Evolutionary conservation across 1,284 basidiomycete genomes (phyloP), one percentile per base, ranked within the genome.

Genomic region (Apiotrichum brassicae): DNA sequence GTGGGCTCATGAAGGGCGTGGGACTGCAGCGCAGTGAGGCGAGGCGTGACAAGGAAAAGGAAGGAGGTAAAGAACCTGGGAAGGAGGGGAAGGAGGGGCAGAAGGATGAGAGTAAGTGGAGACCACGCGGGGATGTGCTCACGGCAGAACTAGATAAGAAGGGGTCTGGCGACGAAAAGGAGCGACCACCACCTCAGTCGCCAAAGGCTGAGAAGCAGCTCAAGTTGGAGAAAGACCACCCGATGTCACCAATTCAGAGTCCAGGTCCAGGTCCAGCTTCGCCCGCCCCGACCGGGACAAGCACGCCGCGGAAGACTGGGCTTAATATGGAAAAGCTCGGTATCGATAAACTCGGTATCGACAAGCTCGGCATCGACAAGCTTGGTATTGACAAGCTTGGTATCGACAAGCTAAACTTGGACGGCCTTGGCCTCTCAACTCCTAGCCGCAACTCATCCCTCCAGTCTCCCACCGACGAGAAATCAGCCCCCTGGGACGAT

Each of bases 1-100:
- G 65, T 4, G 69, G 70, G 6, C 25, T 75, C n/a, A 66, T 68
- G 43, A 74, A 73, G 52, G 72, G 72, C 7, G 64, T 72, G 53
- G 53, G 52, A 1, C 54, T 54, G 36, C 65, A 71, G 48, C 56
- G 48, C 36, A 57, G 58, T 3, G 38, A 36, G 57, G 33, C 33
- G 16, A 34, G 40, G 41, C 20, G 33, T 14, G 33, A 34, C 12
- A 54, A 54, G 40, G 62, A 64, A 49, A 61, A 57, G 37, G 62
- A 68, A 28, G 60, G 60, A 49, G 45, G 57, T 8, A 30, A 30
- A 14, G 28, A 30, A 14, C n/a, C n/a, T n/a, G 28, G 28, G 28
- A 60, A 62, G 50, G 48, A 54, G 33, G 36, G 48, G 23, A 28
- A 39, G 32, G 40, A 41, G 35, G 46, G 20, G 39, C 48, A 47